Evolutionary conservation across 2,329 filamentous ascomycete genomes (phyloP).

Genomic region (Diaporthe amygdali): DNA sequence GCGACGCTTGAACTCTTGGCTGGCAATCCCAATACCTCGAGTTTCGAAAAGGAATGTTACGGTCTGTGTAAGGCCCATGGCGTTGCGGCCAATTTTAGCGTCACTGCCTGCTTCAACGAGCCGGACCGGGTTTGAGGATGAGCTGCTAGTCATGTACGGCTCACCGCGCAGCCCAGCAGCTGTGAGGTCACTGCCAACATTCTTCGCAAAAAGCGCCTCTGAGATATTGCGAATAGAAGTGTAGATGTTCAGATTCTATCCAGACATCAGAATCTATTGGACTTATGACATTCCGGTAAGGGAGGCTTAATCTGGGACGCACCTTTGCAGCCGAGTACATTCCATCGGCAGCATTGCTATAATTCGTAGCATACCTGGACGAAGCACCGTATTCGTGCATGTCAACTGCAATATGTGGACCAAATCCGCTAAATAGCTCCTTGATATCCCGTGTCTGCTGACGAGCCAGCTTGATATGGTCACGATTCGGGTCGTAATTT

Average conservation of each 20-base stretch:
- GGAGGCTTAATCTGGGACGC: neutral
- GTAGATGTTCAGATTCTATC: neutral
- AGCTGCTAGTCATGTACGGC: neutral
- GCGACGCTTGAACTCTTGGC: neutral
- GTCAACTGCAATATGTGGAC: neutral
- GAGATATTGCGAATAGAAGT: neutral
- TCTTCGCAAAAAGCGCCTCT: neutral
- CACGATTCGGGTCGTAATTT: neutral
- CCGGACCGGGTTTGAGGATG: neutral
- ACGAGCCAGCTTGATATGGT: neutral
- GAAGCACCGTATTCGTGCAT: constrained; percentile 1
- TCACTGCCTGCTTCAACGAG: neutral
- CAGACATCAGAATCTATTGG: neutral
- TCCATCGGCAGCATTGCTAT: neutral
- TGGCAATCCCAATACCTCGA: neutral
- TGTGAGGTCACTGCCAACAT: neutral
- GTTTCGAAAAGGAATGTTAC: neutral
- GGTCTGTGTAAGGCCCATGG: neutral
- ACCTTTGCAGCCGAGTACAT: constrained; percentile 1
- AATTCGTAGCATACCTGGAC: neutral
- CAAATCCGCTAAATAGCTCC: neutral
- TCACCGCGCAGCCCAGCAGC: neutral
- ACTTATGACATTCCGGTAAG: fast-evolving
- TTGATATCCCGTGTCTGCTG: neutral
- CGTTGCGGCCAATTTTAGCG: neutral